Evolutionary conservation across 208 protist species (phyloP), one percentile per base, ranked within the genome.

Genomic region (Borovskyia barvae): DNA sequence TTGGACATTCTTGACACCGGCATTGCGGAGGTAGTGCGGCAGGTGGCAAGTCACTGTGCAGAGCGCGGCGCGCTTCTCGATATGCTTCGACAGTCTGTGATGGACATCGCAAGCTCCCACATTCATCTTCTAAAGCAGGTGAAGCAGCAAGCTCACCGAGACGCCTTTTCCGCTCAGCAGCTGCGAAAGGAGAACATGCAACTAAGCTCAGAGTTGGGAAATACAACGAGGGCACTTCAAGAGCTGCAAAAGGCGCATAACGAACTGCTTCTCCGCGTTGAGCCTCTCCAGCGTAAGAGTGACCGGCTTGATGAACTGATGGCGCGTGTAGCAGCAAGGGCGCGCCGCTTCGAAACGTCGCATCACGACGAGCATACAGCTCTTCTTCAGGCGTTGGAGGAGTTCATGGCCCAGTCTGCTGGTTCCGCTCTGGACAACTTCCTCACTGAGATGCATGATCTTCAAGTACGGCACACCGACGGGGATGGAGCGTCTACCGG

Each of bases 61-160:
- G 86, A 95, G 72, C 84, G 86, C 29, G 90, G 85, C 24, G 90
- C 85, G 1, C 51, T 95, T 24, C 76, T 95, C 4, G 86, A 95
- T 57, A 40, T 70, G 2, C 66, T 95, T 8, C 86, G 86, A 39
- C 80, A 91, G 52, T 81, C 70, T 30, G 46, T 83, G 7, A 72
- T 78, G 9, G 90, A 95, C 77, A 56, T 92, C 36, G 64, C 66
- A 9, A 57, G 56, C 40, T 82, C 76, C 52, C 72, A 71, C 47
- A 58, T 93, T 20, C 74, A 72, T 36, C 42, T 95, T 12, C 57
- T 93, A 25, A 41, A 47, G 1, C 62, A 92, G 67, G 77, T 80
- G 36, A 95, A 95, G 66, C 61, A 75, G 28, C 47, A 80, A 37
- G 46, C 61, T 9, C 57, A 57, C 35, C 29, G 46, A 0, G 45